Evolutionary conservation across 148 eudicot genomes (phyloP).

Genomic region (Persicaria tinctoria): DNA sequence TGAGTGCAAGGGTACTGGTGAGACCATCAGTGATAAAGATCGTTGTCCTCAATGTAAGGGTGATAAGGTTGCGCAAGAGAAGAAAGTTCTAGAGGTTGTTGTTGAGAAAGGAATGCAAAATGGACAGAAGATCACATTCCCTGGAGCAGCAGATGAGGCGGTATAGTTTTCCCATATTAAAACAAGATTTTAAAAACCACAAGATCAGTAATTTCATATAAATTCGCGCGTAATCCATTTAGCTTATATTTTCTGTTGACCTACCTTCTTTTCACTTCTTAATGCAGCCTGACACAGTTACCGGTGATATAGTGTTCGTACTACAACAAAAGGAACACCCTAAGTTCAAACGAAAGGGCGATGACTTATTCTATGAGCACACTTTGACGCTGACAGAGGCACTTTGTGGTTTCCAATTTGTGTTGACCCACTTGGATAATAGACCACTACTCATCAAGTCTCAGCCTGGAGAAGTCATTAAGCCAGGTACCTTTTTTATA

Average conservation of each 20-base stretch:
- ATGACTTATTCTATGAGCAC: slow-evolving; percentile 45
- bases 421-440: slow-evolving; percentile 39
- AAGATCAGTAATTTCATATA: neutral
- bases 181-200: neutral
- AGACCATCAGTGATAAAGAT: slow-evolving; percentile 44
- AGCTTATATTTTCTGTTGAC: neutral
- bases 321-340: slow-evolving; percentile 45
- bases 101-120: slow-evolving; percentile 56
- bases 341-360: slow-evolving; percentile 47
- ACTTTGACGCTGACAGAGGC: slow-evolving; percentile 43
- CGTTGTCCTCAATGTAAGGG: slow-evolving; percentile 52
- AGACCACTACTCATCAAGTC: slow-evolving; percentile 45
- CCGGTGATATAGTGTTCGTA: slow-evolving; percentile 45
- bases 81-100: slow-evolving; percentile 41
- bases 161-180: slow-evolving; percentile 12
- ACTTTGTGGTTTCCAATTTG: slow-evolving; percentile 46
- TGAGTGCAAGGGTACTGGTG: slow-evolving; percentile 52
- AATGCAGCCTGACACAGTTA: slow-evolving; percentile 47
- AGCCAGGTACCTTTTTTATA: slow-evolving; percentile 30
- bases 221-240: neutral
- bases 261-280: neutral
- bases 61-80: slow-evolving; percentile 41
- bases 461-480: slow-evolving; percentile 46
- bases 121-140: slow-evolving; percentile 45
- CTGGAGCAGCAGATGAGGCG: slow-evolving; percentile 55